Conservation (phyloP, 441 rosid species). For the Corymbia calophylla region DNA sequence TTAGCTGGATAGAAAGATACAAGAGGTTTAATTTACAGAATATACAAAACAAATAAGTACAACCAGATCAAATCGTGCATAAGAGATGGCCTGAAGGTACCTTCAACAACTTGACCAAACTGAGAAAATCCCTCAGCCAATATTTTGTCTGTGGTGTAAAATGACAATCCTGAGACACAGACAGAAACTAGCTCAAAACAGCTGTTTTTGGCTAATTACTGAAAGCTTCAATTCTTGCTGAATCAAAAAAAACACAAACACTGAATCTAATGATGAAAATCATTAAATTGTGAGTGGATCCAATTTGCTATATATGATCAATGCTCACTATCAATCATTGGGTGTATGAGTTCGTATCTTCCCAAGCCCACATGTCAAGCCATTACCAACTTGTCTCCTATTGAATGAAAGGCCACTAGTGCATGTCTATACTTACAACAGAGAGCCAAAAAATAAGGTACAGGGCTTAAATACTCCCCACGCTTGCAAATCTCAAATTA, state of each 20-base stretch:
- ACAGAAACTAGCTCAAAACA: neutral
- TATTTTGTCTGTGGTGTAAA: slow-evolving; percentile 56
- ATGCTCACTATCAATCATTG: neutral
- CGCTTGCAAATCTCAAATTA: neutral
- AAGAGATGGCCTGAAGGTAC: slow-evolving; percentile 14
- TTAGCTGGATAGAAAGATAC: slow-evolving; percentile 43
- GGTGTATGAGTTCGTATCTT: neutral
- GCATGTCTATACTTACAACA: neutral
- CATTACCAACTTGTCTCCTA: neutral
- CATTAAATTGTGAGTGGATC: neutral
- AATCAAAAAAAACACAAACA: neutral
- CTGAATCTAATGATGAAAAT: neutral
- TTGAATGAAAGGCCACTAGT: neutral
- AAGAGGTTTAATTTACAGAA: neutral
- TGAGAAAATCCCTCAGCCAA: slow-evolving; percentile 67
- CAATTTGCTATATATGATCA: neutral
- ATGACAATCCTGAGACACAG: slow-evolving; percentile 54
- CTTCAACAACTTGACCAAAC: slow-evolving; percentile 87
- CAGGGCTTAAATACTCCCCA: neutral
- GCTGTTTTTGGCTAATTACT: neutral
- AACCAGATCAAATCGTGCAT: neutral
- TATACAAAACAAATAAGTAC: neutral
- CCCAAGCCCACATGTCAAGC: neutral
- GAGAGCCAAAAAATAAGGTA: neutral
- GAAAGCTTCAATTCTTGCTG: neutral